A percentile compares a stretch with the other conserved stretches of the same genome.
Evolutionary conservation across 2,329 filamentous ascomycete genomes (phyloP).

Genomic region (Colletotrichum tamarilloi): DNA sequence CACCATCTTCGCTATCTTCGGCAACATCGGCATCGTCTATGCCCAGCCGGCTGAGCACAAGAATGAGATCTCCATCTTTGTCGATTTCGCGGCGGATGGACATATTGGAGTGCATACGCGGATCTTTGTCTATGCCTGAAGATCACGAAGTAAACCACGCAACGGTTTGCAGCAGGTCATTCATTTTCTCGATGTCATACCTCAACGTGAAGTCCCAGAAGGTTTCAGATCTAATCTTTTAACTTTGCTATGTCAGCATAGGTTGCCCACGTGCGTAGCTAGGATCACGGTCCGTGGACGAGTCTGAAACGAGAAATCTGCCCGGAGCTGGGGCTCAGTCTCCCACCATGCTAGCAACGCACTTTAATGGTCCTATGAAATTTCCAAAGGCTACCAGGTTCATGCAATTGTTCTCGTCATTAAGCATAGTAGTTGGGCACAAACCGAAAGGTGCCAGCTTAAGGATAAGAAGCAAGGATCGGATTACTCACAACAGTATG

Average conservation of each 20-base stretch:
- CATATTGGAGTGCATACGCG: background rate
- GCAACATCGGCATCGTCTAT: conserved; percentile 24
- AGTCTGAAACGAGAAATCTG: background rate
- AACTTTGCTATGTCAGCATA: background rate
- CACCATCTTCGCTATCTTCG: background rate
- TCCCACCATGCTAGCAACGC: background rate
- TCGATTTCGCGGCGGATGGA: conserved; percentile 16
- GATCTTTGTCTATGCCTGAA: background rate
- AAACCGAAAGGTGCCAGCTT: too few relatives aligned
- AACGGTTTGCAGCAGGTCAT: background rate
- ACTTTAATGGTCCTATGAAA: too few relatives aligned
- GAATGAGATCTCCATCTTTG: conserved; percentile 35
- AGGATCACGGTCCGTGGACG: background rate
- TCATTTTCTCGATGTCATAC: background rate
- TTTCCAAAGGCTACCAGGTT: too few relatives aligned
- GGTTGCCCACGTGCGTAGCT: background rate
- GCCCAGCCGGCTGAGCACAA: conserved; percentile 15
- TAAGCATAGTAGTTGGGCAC: too few relatives aligned
- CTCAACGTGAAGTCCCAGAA: background rate
- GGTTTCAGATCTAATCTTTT: background rate
- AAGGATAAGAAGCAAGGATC: too few relatives aligned
- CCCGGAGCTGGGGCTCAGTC: background rate
- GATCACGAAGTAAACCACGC: background rate
- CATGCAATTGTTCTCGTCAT: too few relatives aligned
- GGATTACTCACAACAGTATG: too few relatives aligned